Evolutionary conservation across 305 asterid genomes (phyloP), one percentile per base, ranked within the genome.

Genomic region (Plantago coronopus): DNA sequence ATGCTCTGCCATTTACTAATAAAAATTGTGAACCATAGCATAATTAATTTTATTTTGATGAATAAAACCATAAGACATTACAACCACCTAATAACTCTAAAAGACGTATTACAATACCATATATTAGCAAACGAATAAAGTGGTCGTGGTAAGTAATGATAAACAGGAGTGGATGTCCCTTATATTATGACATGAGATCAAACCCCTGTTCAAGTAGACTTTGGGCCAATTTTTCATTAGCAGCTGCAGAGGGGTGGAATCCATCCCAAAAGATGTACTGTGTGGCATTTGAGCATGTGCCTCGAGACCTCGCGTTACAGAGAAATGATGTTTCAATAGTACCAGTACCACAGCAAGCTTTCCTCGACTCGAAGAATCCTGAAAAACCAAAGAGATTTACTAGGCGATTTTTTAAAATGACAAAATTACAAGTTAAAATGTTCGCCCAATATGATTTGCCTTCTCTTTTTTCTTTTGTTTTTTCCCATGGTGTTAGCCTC

Each of bases 261-360:
- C 78, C 81, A 9, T 66, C 81, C 76, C 81, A 76, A 68, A 72
- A 72, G 17, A 72, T 73, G 23, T 72, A 66, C 18, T 69, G 50
- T 65, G 85, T 79, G 63, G 88, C 91, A 66, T 81, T 81, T 72
- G 77, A 62, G 73, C 93, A 84, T 66, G 93, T 84, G 48, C 84
- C 88, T 18, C 75, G 25, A 5, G 93, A 73, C 54, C 74, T 61
- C 45, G 73, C 74, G 67, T 84, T 84, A 69, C 88, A 81, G 16
- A 81, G 83, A 55, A 71, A 71, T 47, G 88, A 73, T 50, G 86
- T 79, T 58, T 81, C 83, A 19, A 79, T 29, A 40, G 71, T 72
- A 46, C 88, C 88, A 23, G 83, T 81, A 55, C 86, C 88, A 20
- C 86, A 81, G 69, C 88, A 81, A 56, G 77, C 84, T 77, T 57